Evolutionary conservation across 345 rosid species (phyloP).

Genomic region (Euclidium syriacum): DNA sequence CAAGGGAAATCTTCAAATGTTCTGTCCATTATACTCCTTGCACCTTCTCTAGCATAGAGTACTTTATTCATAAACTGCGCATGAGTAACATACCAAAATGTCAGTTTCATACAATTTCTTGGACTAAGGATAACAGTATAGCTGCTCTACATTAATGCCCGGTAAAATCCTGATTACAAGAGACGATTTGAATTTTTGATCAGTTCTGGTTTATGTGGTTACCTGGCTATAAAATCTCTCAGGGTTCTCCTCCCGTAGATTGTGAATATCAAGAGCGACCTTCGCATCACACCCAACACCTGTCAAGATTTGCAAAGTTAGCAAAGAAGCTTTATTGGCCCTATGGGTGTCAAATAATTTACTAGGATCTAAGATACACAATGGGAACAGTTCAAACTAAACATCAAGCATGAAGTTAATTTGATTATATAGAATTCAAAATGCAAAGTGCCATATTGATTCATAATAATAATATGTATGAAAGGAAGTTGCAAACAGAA

Average conservation of each 20-base stretch:
- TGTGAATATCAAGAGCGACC: slow-evolving; percentile 86
- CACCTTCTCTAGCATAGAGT: slow-evolving; percentile 91
- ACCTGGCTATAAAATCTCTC: slow-evolving; percentile 85
- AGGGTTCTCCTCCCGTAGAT: slow-evolving; percentile 77
- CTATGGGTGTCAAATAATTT: background rate
- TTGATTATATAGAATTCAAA: background rate
- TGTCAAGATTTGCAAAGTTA: slow-evolving; percentile 20
- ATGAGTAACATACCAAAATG: background rate
- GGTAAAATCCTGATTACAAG: background rate
- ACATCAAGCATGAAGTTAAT: background rate
- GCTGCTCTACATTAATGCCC: background rate
- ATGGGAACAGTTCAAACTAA: background rate
- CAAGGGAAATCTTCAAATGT: slow-evolving; percentile 80
- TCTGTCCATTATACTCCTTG: slow-evolving; percentile 85
- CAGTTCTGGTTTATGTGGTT: slow-evolving; percentile 5
- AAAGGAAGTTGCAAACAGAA: background rate
- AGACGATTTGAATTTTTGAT: background rate
- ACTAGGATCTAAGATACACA: background rate
- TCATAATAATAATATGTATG: background rate
- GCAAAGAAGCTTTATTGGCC: background rate
- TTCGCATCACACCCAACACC: slow-evolving; percentile 94
- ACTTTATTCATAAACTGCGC: slow-evolving; percentile 92
- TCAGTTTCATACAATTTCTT: background rate
- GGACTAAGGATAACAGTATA: background rate
- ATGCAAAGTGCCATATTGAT: background rate